These are phyloP conservation scores for Apiospora saccharicola DNA, from an alignment of 2,329 filamentous ascomycete genomes.

Conservation along the genomic window DNA sequence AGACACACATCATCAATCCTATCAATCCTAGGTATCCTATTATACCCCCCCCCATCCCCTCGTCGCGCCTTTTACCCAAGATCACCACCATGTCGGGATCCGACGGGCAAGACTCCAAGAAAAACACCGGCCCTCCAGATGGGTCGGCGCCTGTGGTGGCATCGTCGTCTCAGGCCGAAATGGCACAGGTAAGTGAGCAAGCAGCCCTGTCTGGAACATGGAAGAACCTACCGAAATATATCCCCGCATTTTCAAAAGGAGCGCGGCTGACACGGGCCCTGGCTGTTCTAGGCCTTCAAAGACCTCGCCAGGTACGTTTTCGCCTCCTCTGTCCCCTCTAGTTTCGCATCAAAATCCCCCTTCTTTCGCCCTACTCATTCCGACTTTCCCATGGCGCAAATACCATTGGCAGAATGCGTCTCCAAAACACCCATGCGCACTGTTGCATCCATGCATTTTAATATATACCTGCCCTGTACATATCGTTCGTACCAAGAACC, in stretches of 20 bases:
- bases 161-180: conserved; percentile 22
- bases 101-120: background rate
- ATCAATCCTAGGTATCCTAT: background rate
- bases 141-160: background rate
- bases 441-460: conserved; percentile 1
- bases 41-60: background rate
- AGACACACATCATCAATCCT: too few species aligned
- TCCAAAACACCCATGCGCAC: background rate
- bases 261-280: conserved; percentile 19
- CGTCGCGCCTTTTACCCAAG: background rate
- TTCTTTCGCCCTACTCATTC: background rate
- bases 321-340: background rate
- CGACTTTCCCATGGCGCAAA: conserved; percentile 23
- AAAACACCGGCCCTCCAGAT: background rate
- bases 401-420: conserved; percentile 1
- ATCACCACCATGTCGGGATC: conserved; percentile 9
- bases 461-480: background rate
- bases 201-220: background rate
- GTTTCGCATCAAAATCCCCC: background rate
- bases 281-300: conserved; percentile 41
- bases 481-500: background rate
- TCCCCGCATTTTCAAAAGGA: conserved; percentile 10
- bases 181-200: conserved; percentile 23
- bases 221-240: background rate
- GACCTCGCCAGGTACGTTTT: conserved; percentile 43